Percentiles rank a stretch among this genome's conserved stretches.
Conservation (phyloP, 768 basidiomycete genomes). For the Glaciozyma antarctica region DNA sequence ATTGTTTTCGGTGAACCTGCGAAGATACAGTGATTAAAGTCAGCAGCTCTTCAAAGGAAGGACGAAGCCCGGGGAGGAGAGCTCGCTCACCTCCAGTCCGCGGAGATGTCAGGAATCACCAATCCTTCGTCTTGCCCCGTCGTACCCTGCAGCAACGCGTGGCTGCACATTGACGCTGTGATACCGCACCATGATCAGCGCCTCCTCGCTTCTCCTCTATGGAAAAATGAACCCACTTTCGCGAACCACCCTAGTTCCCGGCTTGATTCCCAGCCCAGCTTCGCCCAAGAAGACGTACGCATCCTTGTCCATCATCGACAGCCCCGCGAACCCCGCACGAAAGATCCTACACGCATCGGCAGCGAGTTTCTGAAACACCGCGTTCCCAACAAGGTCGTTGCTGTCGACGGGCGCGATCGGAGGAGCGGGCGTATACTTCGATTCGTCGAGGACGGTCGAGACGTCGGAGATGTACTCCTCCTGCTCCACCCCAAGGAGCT, state of each 20-base stretch:
- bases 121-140: slow-evolving; percentile 21
- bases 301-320: slow-evolving; percentile 24
- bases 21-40: background rate
- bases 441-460: background rate
- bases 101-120: slow-evolving; percentile 22
- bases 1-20: slow-evolving; percentile 8
- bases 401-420: background rate
- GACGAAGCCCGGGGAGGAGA: background rate
- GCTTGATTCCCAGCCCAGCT: slow-evolving; percentile 2
- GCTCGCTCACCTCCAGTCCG: slow-evolving; percentile 24
- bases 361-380: slow-evolving; percentile 16
- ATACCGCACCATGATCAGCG: no score
- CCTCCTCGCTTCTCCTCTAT: background rate
- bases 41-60: background rate
- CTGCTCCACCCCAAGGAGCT: no score
- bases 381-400: slow-evolving; percentile 1
- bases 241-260: background rate
- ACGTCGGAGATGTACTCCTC: background rate
- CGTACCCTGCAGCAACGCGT: slow-evolving; percentile 21
- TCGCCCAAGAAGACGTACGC: slow-evolving; percentile 23
- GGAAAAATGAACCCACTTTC: slow-evolving; percentile 3
- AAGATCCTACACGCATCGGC: slow-evolving; percentile 11
- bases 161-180: slow-evolving; percentile 15
- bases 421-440: background rate
- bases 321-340: slow-evolving; percentile 9